Evolutionary conservation across 768 basidiomycete species (phyloP).

Genomic region (Omphalotus guepiniiformis): DNA sequence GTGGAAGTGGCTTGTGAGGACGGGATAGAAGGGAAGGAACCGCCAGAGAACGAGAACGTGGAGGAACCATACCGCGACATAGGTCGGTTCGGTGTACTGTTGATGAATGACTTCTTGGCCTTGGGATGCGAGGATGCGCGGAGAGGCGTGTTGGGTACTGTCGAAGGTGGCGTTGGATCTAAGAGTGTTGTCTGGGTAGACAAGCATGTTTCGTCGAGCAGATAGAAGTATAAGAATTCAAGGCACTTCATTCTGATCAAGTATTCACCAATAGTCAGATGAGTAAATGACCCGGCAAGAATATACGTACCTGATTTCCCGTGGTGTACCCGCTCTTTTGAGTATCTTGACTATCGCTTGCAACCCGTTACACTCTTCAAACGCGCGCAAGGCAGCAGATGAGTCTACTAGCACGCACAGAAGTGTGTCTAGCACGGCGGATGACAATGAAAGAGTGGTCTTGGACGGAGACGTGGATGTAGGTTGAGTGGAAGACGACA

Average conservation of each 20-base stretch:
- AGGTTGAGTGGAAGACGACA: conserved; percentile 23
- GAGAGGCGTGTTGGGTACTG: conserved; percentile 14
- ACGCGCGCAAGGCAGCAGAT: conserved; percentile 64
- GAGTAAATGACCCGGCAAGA: not conserved
- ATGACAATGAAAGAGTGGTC: conserved; percentile 29
- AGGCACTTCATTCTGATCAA: conserved; percentile 87
- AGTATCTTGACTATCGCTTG: conserved; percentile 83
- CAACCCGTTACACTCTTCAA: conserved; percentile 75
- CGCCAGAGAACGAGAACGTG: conserved; percentile 18
- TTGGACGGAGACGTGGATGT: conserved; percentile 14
- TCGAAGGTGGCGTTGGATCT: conserved; percentile 11
- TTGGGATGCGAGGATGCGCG: conserved; percentile 2
- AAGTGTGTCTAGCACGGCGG: conserved; percentile 76
- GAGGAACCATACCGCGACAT: conserved; percentile 22
- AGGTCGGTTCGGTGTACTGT: conserved; percentile 26
- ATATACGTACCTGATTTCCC: conserved; percentile 72
- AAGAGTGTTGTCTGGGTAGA: conserved; percentile 10
- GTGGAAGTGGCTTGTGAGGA: conserved; percentile 25
- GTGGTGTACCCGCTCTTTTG: conserved; percentile 81
- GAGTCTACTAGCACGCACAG: conserved; percentile 89
- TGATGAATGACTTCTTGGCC: conserved; percentile 11
- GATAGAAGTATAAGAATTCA: conserved; percentile 93
- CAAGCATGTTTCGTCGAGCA: conserved; percentile 70
- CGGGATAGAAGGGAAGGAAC: conserved; percentile 8
- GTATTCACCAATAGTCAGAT: not conserved